Conservation (phyloP, 2,329 filamentous ascomycete genomes). For the Emericellopsis cladophorae region DNA sequence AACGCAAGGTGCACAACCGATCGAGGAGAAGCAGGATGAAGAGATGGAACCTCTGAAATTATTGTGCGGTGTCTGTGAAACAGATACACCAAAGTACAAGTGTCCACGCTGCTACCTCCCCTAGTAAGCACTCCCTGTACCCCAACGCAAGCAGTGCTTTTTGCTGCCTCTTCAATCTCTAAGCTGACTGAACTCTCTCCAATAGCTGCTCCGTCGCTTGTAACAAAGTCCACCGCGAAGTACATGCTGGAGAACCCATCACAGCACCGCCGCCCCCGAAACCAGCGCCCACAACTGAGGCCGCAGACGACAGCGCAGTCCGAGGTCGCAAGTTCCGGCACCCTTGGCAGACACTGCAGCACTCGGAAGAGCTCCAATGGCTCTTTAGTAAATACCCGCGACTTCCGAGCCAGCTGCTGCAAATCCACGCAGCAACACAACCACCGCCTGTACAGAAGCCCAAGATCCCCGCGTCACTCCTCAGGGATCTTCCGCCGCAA, state of each 20-base stretch:
- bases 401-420: slow-evolving; percentile 30
- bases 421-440: slow-evolving; percentile 36
- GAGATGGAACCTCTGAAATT: slow-evolving; percentile 2
- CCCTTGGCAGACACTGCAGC: slow-evolving; percentile 23
- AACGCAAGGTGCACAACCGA: background rate
- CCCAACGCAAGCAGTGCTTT: background rate
- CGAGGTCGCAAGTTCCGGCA: background rate
- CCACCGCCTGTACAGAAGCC: slow-evolving; percentile 16
- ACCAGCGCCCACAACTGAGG: slow-evolving; percentile 4
- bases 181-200: slow-evolving; percentile 4
- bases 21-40: background rate
- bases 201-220: slow-evolving; percentile 46
- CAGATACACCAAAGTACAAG: slow-evolving; percentile 44
- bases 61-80: slow-evolving; percentile 39
- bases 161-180: background rate
- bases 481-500: slow-evolving; percentile 14
- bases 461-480: slow-evolving; percentile 17
- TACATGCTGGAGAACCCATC: slow-evolving; percentile 29
- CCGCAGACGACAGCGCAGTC: slow-evolving; percentile 5
- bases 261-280: slow-evolving; percentile 11
- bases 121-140: slow-evolving; percentile 34
- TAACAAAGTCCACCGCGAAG: slow-evolving; percentile 37
- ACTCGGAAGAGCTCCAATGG: slow-evolving; percentile 31
- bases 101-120: slow-evolving; percentile 44
- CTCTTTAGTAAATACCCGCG: slow-evolving; percentile 41